Evolutionary conservation across 2,329 filamentous ascomycete genomes (phyloP).

Genomic region (Sarocladium brachiariae): DNA sequence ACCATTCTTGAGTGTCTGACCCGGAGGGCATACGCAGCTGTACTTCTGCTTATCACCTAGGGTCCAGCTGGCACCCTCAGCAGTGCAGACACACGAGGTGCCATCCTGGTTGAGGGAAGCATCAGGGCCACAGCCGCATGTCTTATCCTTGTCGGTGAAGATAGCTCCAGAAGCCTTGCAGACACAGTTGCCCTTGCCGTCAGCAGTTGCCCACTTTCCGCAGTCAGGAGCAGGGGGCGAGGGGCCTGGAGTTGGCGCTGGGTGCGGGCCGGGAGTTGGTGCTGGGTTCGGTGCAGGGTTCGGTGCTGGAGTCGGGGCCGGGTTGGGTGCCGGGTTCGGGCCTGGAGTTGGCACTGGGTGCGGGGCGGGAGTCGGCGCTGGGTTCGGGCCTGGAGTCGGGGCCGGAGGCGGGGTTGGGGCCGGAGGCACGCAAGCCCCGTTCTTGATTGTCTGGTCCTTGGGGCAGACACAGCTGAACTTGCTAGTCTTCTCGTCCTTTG

Average conservation of each 20-base stretch:
- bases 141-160: background rate
- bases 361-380: no score
- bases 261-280: no score
- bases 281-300: no score
- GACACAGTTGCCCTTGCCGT: background rate
- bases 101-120: conserved; percentile 2
- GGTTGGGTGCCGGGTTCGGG: no score
- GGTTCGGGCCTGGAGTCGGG: no score
- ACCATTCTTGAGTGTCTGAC: background rate
- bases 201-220: background rate
- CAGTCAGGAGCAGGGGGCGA: no score
- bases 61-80: background rate
- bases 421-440: background rate
- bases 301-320: no score
- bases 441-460: background rate
- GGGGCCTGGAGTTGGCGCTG: no score
- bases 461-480: background rate
- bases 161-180: background rate
- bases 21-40: background rate
- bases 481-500: background rate
- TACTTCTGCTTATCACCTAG: background rate
- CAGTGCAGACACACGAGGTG: background rate
- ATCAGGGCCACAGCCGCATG: background rate
- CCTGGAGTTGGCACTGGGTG: no score
- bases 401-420: no score